Base-by-base conservation (phyloP, 139 green algal genomes). In the Dunaliella primolecta region DNA sequence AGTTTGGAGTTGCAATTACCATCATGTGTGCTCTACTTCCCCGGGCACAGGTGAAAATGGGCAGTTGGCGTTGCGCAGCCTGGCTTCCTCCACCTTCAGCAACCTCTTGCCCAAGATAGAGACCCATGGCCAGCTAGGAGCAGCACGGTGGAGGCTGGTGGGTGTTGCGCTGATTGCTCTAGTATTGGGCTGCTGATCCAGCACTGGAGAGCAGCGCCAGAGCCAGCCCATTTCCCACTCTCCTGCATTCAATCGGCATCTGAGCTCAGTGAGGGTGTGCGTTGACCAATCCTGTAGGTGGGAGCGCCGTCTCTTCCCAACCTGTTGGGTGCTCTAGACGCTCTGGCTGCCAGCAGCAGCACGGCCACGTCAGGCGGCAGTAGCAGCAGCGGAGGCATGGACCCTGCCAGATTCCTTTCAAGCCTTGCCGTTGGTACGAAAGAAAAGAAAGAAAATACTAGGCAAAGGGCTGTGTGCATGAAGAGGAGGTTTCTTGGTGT, bases 41-140 rank as follows among this genome's bases (percentile, higher is more conserved):
- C n/a, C n/a, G n/a, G 2, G 56, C 33, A 21, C 88, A 91, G 88
- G 88, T 36, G 94, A 98, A 80, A 94, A 99, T 75, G 97, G 97
- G 2, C 96, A 97, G 89, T 90, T 99, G 55, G 96, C 96, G 35
- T 93, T 99, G 75, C 89, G 87, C 46, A 93, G 91, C 64, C 92
- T 99, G 46, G 97, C 97, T 0, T 92, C 92, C 32, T 92, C 91
- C 78, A 98, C 97, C 1, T 91, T 98, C 38, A 88, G 89, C 37
- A 96, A 92, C 2, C 88, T 99, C 79, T 93, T 99, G 92, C 97
- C 97, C 70, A 97, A 96, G 85, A 93, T 99, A 36, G 96, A 99
- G 90, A 98, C 95, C 1, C 92, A 95, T 35, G 97, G 97, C 0
- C 92, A 96, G 86, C 91, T 98, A 80, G 84, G 85, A 29, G 46